Percentiles rank a stretch among this genome's conserved stretches.
These are phyloP conservation scores for Termitomyces bulborhizus DNA, from an alignment of 768 basidiomycete genomes.

Conservation along the genomic window DNA sequence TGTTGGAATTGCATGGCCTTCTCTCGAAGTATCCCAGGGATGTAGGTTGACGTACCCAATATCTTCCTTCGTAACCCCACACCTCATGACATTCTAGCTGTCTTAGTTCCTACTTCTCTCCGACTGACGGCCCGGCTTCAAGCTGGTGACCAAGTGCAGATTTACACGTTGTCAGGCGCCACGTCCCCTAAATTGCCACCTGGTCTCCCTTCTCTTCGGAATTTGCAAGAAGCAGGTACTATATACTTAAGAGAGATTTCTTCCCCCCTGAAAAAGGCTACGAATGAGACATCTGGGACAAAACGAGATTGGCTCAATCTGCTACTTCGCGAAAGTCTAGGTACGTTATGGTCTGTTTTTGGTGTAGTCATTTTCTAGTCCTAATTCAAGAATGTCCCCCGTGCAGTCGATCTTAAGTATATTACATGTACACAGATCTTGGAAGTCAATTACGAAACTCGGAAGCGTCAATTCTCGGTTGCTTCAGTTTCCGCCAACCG, in stretches of 20 bases:
- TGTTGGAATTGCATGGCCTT: constrained; percentile 76
- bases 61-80: constrained; percentile 7
- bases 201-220: constrained; percentile 44
- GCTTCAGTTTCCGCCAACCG: constrained; percentile 32
- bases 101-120: constrained; percentile 50
- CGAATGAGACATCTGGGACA: constrained; percentile 15
- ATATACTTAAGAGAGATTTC: constrained; percentile 49
- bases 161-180: constrained; percentile 43
- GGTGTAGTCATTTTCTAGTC: not conserved
- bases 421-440: constrained; percentile 55
- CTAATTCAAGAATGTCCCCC: constrained; percentile 7
- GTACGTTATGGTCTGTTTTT: constrained; percentile 31
- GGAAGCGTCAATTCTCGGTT: constrained; percentile 50
- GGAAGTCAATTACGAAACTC: constrained; percentile 60
- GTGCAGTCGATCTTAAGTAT: constrained; percentile 66
- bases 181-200: constrained; percentile 27
- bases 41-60: constrained; percentile 35
- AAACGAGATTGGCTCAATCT: constrained; percentile 66
- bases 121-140: constrained; percentile 55
- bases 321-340: constrained; percentile 59
- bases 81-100: constrained; percentile 30
- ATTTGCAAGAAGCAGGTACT: constrained; percentile 42
- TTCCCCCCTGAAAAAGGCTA: constrained; percentile 8
- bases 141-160: constrained; percentile 39
- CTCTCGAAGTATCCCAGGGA: constrained; percentile 49